These are phyloP conservation scores for Pestalotiopsis sp. DNA, from an alignment of 2,329 filamentous ascomycete species.

Conservation along the genomic window DNA sequence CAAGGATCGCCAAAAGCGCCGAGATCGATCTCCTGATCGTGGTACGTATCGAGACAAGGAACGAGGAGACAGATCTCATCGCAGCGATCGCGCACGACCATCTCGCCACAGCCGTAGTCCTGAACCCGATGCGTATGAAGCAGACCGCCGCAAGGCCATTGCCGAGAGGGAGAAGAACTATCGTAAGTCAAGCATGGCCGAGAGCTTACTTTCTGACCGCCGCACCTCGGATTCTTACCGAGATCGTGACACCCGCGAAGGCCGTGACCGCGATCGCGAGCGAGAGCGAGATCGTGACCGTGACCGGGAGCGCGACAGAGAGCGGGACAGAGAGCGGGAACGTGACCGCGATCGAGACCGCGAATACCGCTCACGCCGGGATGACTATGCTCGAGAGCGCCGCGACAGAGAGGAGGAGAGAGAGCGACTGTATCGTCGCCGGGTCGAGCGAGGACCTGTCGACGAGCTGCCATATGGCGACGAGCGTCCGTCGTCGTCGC, in stretches of 20 bases:
- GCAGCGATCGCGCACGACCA: constrained; percentile 55
- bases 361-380: constrained; percentile 57
- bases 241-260: constrained; percentile 43
- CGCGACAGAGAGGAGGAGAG: constrained; percentile 88
- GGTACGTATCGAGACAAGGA: constrained; percentile 59
- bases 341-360: constrained; percentile 47
- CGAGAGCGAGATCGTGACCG: constrained; percentile 43
- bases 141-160: constrained; percentile 89
- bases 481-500: constrained; percentile 64
- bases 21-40: constrained; percentile 59
- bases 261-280: constrained; percentile 37
- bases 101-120: constrained; percentile 78
- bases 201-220: constrained; percentile 61
- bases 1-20: constrained; percentile 61
- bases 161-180: constrained; percentile 94
- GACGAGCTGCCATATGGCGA: constrained; percentile 94
- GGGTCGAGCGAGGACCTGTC: constrained; percentile 67
- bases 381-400: constrained; percentile 83
- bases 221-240: constrained; percentile 49
- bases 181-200: constrained; percentile 75
- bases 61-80: constrained; percentile 66
- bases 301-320: constrained; percentile 34
- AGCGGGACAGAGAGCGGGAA: constrained; percentile 37
- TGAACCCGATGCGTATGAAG: constrained; percentile 94
- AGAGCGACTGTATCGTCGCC: constrained; percentile 84